A percentile compares a stretch with the other conserved stretches of the same genome.
These are phyloP conservation scores for Ophiostoma montium DNA, from an alignment of 2,329 filamentous ascomycete genomes.

Conservation along the genomic window DNA sequence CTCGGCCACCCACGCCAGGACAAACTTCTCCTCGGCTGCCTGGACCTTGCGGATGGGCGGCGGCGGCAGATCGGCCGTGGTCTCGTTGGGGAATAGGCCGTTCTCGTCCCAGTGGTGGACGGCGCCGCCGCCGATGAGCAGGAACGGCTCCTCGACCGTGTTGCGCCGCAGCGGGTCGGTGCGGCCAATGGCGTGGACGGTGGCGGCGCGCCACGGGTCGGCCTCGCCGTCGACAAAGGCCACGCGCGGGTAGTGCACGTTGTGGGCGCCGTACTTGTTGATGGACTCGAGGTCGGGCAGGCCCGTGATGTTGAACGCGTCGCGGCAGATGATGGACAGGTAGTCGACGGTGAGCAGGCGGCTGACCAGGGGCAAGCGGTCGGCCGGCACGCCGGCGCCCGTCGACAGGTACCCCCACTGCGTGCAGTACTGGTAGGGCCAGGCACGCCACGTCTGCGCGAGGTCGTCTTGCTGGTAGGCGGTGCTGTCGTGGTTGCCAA, in stretches of 20 bases:
- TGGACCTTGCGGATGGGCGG: constrained; percentile 9
- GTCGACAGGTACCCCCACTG: constrained; percentile 69
- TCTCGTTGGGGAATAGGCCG: constrained; percentile 49
- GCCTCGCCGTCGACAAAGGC: constrained; percentile 65
- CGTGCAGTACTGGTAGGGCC: constrained; percentile 41
- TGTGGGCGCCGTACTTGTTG: constrained; percentile 64
- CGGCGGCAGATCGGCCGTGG: constrained; percentile 19
- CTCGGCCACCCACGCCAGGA: constrained; percentile 12
- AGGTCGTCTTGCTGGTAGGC: constrained; percentile 24
- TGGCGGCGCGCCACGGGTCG: constrained; percentile 68
- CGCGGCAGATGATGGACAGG: constrained; percentile 44
- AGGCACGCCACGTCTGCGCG: constrained; percentile 29
- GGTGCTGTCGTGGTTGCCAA: constrained; percentile 20
- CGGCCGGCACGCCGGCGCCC: constrained; percentile 51
- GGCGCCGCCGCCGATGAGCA: constrained; percentile 52
- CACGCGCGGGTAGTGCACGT: constrained; percentile 59
- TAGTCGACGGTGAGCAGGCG: constrained; percentile 53
- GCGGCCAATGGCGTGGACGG: constrained; percentile 52
- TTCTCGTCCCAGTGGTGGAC: constrained; percentile 77
- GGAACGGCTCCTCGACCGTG: constrained; percentile 52
- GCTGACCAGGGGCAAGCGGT: constrained; percentile 56
- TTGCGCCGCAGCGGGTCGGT: constrained; percentile 42
- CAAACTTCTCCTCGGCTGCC: constrained; percentile 12
- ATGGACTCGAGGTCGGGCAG: constrained; percentile 50
- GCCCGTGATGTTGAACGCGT: constrained; percentile 54